Percentiles rank a stretch among this genome's conserved stretches.
These are phyloP conservation scores for Oxalis stricta DNA, from an alignment of 441 rosid species.

Conservation along the genomic window DNA sequence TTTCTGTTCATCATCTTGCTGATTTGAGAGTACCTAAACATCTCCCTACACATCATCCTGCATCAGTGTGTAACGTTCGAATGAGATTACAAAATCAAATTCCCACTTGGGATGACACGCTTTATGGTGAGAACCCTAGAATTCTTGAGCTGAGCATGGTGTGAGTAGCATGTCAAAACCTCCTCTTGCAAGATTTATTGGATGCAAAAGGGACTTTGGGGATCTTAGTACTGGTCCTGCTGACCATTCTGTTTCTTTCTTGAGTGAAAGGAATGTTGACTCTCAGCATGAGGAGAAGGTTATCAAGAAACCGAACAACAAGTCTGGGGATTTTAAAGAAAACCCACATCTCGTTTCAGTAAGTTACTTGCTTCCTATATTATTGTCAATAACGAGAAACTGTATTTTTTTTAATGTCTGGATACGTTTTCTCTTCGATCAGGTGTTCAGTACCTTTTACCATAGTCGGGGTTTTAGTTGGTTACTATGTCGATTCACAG, in stretches of 20 bases:
- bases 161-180: constrained; percentile 9
- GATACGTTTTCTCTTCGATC: background rate
- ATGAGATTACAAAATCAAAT: constrained; percentile 1
- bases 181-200: constrained; percentile 1
- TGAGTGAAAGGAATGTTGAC: constrained; percentile 8
- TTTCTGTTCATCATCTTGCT: constrained; percentile 2
- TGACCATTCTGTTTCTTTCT: constrained; percentile 7
- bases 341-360: constrained; percentile 12
- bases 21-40: constrained; percentile 5
- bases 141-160: constrained; percentile 6
- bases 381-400: background rate
- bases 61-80: constrained; percentile 5
- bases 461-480: background rate
- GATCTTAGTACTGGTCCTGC: constrained; percentile 5
- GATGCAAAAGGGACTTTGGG: constrained; percentile 21
- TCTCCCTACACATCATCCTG: constrained; percentile 10
- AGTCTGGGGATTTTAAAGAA: constrained; percentile 3
- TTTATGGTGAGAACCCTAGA: background rate
- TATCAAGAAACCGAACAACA: constrained; percentile 10
- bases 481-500: background rate
- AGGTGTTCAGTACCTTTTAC: background rate
- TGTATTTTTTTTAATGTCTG: background rate
- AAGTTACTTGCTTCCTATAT: constrained; percentile 5
- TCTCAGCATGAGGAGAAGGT: constrained; percentile 8
- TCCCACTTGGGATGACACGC: constrained; percentile 9